Evolutionary conservation across 192 early-diverging fungal species (phyloP), one percentile per base, ranked within the genome.

Genomic region (Backusella parvicylindrica): DNA sequence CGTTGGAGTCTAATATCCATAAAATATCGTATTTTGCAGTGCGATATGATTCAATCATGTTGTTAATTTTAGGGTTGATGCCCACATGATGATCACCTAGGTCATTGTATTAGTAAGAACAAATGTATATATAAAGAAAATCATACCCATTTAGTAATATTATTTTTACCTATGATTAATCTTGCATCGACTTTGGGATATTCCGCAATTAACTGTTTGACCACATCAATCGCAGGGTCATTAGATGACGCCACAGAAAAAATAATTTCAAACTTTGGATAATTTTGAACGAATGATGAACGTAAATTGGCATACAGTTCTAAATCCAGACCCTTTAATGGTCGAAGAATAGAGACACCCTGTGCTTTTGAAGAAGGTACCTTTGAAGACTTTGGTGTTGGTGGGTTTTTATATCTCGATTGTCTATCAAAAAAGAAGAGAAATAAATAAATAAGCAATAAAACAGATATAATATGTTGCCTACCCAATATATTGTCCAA

Each of bases 41-140:
- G 43, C 90, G 84, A 80, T 95, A 98, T 9, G 92, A 92, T 64
- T 90, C 88, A 23, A 96, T 80, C 87, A 99, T 86, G 86, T 97
- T 97, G 85, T 96, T 95, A 76, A 98, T 91, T 82, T 99, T 99
- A 18, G 98, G 98, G 81, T 99, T 99, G 64, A 93, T 90, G 40
- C 95, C 97, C 1, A 95, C 91, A 47, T 86, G 77, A 40, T 86
- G 75, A 56, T 89, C 89, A 33, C 90, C 92, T 93, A 69, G 60
- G 63, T 72, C 1, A 60, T 50, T 6, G 21, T 28, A 28, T 60
- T 28, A 12, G 12, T 60, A 28, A 60, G 26, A 23, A 60, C 13
- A 60, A 3, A 56, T 0, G 23, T 23, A 56, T n/a, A 60, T 4
- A 3, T 15, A 60, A 28, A 60, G 2, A 1, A 60, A 3, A 13